Base-by-base conservation (phyloP, 2,329 filamentous ascomycete species). In the Monosporascus sp. region DNA sequence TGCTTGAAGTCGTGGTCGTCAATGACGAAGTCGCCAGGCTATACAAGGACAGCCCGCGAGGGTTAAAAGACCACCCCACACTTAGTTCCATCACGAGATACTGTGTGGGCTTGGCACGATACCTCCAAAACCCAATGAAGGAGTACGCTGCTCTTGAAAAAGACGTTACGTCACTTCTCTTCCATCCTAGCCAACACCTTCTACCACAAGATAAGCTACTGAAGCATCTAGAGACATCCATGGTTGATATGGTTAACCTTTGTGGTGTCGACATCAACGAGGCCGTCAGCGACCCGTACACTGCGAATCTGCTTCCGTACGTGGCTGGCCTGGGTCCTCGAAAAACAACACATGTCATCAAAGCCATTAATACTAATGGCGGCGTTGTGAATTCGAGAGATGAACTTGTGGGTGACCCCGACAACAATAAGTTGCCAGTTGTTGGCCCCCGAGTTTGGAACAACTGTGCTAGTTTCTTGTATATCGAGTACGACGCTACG, bases 161-260 rank as follows among this genome's bases (percentile, higher is more conserved):
- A 62, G 92, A 97, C 65, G 85, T 97, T 55, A 77, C 87, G 14
- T 96, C 93, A 1, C 81, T 99, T 55, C 82, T 86, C 20, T 97
- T 97, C 71, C 91, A 97, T 62, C 84, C 89, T 3, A 92, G 91
- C 63, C 94, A 99, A 69, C 88, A 92, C 56, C 81, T 97, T 31
- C 79, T 99, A 15, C 88, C 92, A 0, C 83, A 91, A 56, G 93
- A 97, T 38, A 92, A 96, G 74, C 79, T 99, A 39, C 76, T 87
- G 57, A 91, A 89, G 68, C 85, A 90, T 55, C 80, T 99, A 17
- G 94, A 99, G 65, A 95, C 89, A n/a, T 90, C 93, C 45, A 89
- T 99, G 84, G 93, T 99, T 11, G 94, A 99, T 68, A 96, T 96
- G 81, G 94, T 99, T 62, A 99, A 99, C 68, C 83, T 99, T 44